Evolutionary conservation across 768 basidiomycete genomes (phyloP), one percentile per base, ranked within the genome.

Genomic region (Agaricus sinodeliciosus): DNA sequence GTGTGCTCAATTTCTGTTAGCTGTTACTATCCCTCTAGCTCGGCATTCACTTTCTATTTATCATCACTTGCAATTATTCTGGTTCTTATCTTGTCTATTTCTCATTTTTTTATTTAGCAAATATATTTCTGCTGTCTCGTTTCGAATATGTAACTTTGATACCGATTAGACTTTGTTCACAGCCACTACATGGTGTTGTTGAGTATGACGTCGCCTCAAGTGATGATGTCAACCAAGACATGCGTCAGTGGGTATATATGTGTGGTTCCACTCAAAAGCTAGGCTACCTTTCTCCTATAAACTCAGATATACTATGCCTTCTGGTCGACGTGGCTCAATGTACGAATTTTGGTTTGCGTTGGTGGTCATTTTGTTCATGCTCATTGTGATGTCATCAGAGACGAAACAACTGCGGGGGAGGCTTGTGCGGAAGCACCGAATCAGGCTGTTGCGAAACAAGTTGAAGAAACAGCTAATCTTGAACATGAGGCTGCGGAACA

Each of bases 341-440:
- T 75, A 44, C 36, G 69, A 42, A 28, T 36, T 47, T 49, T 13
- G 22, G 40, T 9, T 6, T 9, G 22, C 22, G 3, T 22, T 22
- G 22, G 41, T 36, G 18, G 19, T 15, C n/a, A 3, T 25, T 8
- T 26, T 26, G 8, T 15, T 15, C 3, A 13, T 41, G n/a, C 48
- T 41, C 2, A 49, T 15, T 12, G 8, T 51, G 72, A 72, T 22
- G 64, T 57, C 51, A 64, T 70, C 18, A 65, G 71, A 57, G 64
- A 68, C 51, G 73, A 77, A 59, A 83, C 82, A 3, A 76, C 78
- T n/a, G 83, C 80, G 9, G 79, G 76, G 1, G 65, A 72, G 43
- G 77, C 79, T 8, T 74, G 75, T 42, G 67, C 72, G 2, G 65
- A 80, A 37, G 79, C 81, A 2, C 71, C 75, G 6, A 78, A 67